A percentile compares a stretch with the other conserved stretches of the same genome.
Evolutionary conservation across 1,284 basidiomycete genomes (phyloP).

Genomic region (Albatrellus sp.): DNA sequence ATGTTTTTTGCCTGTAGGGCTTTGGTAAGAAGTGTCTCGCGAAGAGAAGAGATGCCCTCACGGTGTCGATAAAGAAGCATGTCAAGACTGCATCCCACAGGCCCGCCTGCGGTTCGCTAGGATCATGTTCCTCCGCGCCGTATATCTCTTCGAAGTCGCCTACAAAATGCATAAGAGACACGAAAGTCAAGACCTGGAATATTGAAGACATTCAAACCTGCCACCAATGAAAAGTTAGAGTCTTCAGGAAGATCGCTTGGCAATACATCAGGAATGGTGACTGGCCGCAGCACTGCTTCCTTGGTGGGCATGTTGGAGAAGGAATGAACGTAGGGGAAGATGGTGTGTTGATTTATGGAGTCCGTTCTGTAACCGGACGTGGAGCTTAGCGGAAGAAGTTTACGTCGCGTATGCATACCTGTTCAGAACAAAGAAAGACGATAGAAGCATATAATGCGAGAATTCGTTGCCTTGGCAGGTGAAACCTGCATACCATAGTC

Average conservation of each 20-base stretch:
- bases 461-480: constrained; percentile 88
- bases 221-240: constrained; percentile 73
- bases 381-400: constrained; percentile 2
- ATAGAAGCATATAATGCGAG: constrained; percentile 84
- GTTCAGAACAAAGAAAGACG: constrained; percentile 76
- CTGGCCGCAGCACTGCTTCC: constrained; percentile 48
- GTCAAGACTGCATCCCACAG: constrained; percentile 84
- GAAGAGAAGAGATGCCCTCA: constrained; percentile 26
- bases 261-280: constrained; percentile 74
- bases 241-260: constrained; percentile 58
- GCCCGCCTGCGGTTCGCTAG: constrained; percentile 44
- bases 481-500: constrained; percentile 43
- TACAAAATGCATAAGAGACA: constrained; percentile 14
- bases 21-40: constrained; percentile 15
- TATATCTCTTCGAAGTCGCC: constrained; percentile 93
- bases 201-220: constrained; percentile 36
- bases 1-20: constrained; percentile 72
- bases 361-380: constrained; percentile 38
- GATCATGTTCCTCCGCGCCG: constrained; percentile 29
- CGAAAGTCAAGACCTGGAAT: background rate
- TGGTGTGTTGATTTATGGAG: constrained; percentile 50
- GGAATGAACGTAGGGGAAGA: constrained; percentile 84
- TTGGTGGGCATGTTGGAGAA: constrained; percentile 71
- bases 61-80: constrained; percentile 97
- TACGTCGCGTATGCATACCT: constrained; percentile 29